Percentiles rank a stretch among this genome's conserved stretches.
Conservation (phyloP, 2,329 filamentous ascomycete species). For the Aspergillus unguis region DNA sequence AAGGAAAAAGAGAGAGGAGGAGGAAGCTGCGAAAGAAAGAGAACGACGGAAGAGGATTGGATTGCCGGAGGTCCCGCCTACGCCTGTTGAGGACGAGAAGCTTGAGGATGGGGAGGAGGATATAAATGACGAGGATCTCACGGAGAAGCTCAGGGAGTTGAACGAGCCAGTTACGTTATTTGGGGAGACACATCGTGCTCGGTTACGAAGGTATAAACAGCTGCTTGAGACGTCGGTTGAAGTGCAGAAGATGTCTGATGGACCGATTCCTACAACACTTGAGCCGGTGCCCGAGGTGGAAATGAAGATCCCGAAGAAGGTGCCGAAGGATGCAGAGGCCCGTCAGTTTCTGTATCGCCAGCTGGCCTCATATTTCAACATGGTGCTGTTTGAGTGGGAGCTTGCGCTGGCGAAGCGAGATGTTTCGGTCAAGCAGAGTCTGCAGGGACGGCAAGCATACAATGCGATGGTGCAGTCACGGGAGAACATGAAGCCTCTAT, state of each 20-base stretch:
- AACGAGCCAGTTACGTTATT: slow-evolving; percentile 74
- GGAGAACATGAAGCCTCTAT: slow-evolving; percentile 84
- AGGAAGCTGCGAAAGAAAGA: slow-evolving; percentile 70
- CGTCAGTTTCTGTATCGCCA: slow-evolving; percentile 77
- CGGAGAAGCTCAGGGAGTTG: slow-evolving; percentile 64
- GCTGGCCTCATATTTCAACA: slow-evolving; percentile 90
- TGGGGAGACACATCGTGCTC: slow-evolving; percentile 70
- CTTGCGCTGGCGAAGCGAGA: slow-evolving; percentile 64
- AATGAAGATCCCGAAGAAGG: slow-evolving; percentile 72
- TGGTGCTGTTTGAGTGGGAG: slow-evolving; percentile 90
- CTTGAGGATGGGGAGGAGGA: slow-evolving; percentile 44
- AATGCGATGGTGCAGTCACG: slow-evolving; percentile 82
- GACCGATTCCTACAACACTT: slow-evolving; percentile 83
- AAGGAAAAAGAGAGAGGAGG: slow-evolving; percentile 63
- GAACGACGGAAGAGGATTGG: slow-evolving; percentile 72
- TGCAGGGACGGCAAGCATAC: slow-evolving; percentile 75
- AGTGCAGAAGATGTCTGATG: slow-evolving; percentile 54
- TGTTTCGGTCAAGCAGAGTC: slow-evolving; percentile 62
- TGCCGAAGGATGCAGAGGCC: slow-evolving; percentile 63
- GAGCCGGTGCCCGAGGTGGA: slow-evolving; percentile 76
- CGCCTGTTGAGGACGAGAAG: slow-evolving; percentile 25
- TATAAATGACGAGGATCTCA: slow-evolving; percentile 68
- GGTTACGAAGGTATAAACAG: slow-evolving; percentile 68
- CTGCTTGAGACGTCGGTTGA: slow-evolving; percentile 48
- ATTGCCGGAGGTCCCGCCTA: slow-evolving; percentile 65